Percentiles rank a stretch among this genome's conserved stretches.
Evolutionary conservation across 148 eudicot genomes (phyloP).

Genomic region (Selenicereus undatus): DNA sequence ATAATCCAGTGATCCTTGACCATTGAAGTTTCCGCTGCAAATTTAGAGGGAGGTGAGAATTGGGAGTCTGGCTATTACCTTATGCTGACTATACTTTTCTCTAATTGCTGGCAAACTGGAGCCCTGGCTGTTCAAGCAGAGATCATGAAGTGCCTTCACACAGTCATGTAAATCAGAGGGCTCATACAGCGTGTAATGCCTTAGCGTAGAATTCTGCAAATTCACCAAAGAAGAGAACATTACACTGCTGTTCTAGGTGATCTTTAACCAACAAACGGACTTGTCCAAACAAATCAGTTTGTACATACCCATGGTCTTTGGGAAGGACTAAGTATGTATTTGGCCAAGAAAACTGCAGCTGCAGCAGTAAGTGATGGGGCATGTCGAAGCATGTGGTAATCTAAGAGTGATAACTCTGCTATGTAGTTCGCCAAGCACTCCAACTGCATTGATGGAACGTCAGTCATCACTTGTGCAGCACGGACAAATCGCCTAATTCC

Average conservation of each 20-base stretch:
- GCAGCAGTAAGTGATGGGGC: slow-evolving; percentile 86
- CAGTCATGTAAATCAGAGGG: slow-evolving; percentile 68
- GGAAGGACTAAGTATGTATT: slow-evolving; percentile 54
- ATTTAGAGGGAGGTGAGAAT: no score
- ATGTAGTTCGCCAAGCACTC: slow-evolving; percentile 83
- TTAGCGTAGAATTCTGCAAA: slow-evolving; percentile 64
- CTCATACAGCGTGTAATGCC: slow-evolving; percentile 80
- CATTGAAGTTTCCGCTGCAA: no score
- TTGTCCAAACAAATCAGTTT: neutral
- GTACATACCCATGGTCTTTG: slow-evolving; percentile 79
- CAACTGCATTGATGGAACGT: slow-evolving; percentile 74
- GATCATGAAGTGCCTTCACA: slow-evolving; percentile 65
- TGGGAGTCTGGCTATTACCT: slow-evolving; percentile 37
- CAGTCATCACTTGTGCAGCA: slow-evolving; percentile 67
- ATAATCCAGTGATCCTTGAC: no score
- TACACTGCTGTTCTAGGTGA: neutral
- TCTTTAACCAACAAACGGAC: neutral
- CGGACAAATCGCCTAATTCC: slow-evolving; percentile 71
- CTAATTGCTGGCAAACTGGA: slow-evolving; percentile 84
- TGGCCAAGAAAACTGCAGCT: slow-evolving; percentile 82
- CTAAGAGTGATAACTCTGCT: slow-evolving; percentile 81
- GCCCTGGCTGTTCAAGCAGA: slow-evolving; percentile 47
- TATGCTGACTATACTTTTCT: slow-evolving; percentile 90
- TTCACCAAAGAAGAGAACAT: slow-evolving; percentile 1
- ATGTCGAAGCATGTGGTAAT: slow-evolving; percentile 78